Conservation (phyloP, 2,329 filamentous ascomycete genomes). For the Penicillium sp. region DNA sequence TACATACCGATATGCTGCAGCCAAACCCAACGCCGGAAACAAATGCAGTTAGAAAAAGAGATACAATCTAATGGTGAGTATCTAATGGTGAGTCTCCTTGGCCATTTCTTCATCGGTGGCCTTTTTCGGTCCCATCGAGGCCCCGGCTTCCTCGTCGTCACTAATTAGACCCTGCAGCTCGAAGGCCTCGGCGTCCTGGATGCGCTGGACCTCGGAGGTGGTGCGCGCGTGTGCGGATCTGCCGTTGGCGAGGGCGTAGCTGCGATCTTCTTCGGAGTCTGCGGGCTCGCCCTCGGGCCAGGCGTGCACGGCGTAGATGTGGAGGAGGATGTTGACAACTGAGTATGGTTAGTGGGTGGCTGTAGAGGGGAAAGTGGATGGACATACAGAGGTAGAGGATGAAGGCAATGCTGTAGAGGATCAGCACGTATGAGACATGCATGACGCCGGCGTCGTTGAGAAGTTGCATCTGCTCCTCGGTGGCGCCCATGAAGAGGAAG, state of each 20-base stretch:
- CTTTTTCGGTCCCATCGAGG: constrained; percentile 27
- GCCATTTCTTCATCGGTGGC: constrained; percentile 29
- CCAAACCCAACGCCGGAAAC: background rate
- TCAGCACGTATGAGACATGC: constrained; percentile 86
- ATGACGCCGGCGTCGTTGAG: constrained; percentile 70
- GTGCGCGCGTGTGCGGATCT: constrained; percentile 39
- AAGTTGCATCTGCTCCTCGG: constrained; percentile 88
- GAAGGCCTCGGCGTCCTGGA: constrained; percentile 84
- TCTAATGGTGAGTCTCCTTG: constrained; percentile 14
- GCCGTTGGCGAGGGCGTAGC: constrained; percentile 15
- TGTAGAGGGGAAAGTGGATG: background rate
- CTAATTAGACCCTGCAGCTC: constrained; percentile 87
- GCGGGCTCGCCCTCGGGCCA: constrained; percentile 40
- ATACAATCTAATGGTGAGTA: constrained; percentile 1
- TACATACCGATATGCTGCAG: background rate
- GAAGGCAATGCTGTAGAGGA: constrained; percentile 85
- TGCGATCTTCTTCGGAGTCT: constrained; percentile 17
- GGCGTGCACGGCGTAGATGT: constrained; percentile 68
- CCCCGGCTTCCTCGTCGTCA: constrained; percentile 63
- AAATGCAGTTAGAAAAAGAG: background rate
- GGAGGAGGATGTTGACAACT: constrained; percentile 78
- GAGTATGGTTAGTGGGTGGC: constrained; percentile 6
- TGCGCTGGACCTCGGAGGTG: constrained; percentile 44
- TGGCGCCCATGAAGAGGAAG: constrained; percentile 96
- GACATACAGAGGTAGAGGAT: constrained; percentile 75